phyloP scores from a whole-genome alignment of 306 rosid genomes.

The Geum urbanum region DNA sequence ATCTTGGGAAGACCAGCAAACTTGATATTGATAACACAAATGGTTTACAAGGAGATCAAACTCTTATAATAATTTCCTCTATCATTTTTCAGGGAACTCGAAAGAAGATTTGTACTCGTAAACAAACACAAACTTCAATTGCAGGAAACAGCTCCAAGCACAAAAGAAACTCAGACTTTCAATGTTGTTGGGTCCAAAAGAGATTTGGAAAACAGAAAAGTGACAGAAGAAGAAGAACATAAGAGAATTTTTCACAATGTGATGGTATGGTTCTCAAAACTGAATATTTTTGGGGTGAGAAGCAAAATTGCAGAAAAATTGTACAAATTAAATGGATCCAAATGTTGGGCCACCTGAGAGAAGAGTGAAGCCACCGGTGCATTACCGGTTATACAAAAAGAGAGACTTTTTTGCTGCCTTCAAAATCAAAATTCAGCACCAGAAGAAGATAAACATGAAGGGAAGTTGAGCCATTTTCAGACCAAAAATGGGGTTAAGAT shows the following conservation, averaged over 20 bases:
- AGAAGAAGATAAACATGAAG: not conserved
- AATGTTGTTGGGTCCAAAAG: slow-evolving; percentile 3
- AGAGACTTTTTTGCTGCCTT: not conserved
- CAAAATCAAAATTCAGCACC: slow-evolving; percentile 5
- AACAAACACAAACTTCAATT: not conserved
- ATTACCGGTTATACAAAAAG: too few species aligned
- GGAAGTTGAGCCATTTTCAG: slow-evolving; percentile 18
- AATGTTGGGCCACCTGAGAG: slow-evolving; percentile 6
- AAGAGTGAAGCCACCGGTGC: slow-evolving; percentile 16
- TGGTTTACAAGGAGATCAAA: slow-evolving; percentile 25
- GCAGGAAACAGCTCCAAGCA: not conserved
- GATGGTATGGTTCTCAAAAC: not conserved
- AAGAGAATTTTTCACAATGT: not conserved
- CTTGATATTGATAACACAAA: slow-evolving; percentile 44
- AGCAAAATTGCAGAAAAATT: not conserved
- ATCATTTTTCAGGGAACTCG: not conserved
- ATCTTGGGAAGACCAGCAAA: slow-evolving; percentile 44
- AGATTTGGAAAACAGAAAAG: too few species aligned
- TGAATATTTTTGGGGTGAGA: not conserved
- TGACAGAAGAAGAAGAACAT: not conserved
- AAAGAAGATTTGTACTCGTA: not conserved
- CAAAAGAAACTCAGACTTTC: not conserved
- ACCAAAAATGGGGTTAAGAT: slow-evolving; percentile 7
- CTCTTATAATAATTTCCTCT: slow-evolving; percentile 21
- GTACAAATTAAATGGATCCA: not conserved